Percentiles rank a stretch among this genome's conserved stretches.
Conservation (phyloP, 2,329 filamentous ascomycete genomes). For the Verticillium longisporum region DNA sequence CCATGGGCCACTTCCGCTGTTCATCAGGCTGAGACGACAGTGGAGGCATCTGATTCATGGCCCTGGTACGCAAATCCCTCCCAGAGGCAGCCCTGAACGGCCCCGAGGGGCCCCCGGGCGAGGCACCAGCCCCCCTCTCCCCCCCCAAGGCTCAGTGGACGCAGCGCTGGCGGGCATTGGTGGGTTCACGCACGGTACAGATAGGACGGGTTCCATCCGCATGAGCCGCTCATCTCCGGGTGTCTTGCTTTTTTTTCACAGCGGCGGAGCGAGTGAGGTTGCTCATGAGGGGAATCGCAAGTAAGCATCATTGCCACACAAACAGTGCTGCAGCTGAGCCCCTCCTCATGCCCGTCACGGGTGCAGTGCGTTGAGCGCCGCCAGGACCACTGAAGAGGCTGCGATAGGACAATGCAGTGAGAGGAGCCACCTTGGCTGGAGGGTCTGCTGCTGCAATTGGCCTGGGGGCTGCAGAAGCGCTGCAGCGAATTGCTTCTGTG, state of each 20-base stretch:
- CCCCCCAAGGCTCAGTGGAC: too few relatives aligned
- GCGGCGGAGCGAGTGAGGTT: neutral
- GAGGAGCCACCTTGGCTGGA: neutral
- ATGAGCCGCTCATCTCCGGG: slow-evolving; percentile 3
- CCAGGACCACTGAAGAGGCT: neutral
- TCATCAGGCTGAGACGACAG: neutral
- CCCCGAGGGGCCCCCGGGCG: neutral
- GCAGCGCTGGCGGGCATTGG: neutral
- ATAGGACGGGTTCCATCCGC: neutral
- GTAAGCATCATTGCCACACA: neutral
- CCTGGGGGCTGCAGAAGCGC: neutral
- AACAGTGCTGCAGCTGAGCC: neutral
- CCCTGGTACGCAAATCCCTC: neutral
- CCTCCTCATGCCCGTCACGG: neutral
- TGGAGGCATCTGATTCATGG: neutral
- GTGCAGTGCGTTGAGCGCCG: neutral
- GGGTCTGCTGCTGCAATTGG: neutral
- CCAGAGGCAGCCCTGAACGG: neutral
- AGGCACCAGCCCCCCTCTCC: neutral
- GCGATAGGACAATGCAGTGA: neutral
- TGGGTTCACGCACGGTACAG: neutral
- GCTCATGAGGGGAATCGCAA: neutral
- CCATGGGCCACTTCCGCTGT: neutral
- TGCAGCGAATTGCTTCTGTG: neutral
- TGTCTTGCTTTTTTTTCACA: neutral